Conservation (phyloP, 73 alveolate species). For the Halteria grandinella region DNA sequence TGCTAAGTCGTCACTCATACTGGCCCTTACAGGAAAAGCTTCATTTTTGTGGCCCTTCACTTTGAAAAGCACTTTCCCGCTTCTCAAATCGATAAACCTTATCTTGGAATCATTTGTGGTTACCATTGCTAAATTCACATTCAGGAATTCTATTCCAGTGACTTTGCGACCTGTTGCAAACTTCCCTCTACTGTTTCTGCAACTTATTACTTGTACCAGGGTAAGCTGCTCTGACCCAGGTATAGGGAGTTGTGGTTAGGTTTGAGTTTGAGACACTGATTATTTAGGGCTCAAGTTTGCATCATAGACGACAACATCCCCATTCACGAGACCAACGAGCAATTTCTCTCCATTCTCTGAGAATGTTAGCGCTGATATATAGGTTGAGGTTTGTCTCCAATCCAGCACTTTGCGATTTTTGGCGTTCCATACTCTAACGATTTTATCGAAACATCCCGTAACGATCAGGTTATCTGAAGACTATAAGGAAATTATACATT, state of each 20-base stretch:
- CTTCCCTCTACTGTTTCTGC: conserved; percentile 83
- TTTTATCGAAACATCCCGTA: conserved; percentile 85
- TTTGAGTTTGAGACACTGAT: too few relatives aligned
- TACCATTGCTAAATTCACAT: conserved; percentile 70
- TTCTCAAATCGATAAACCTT: conserved; percentile 69
- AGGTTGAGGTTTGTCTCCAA: conserved; percentile 69
- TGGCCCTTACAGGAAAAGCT: conserved; percentile 73
- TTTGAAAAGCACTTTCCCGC: conserved; percentile 72
- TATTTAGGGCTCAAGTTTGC: too few relatives aligned
- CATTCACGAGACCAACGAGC: conserved; percentile 82
- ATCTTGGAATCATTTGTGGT: conserved; percentile 88
- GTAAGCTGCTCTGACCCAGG: too few relatives aligned
- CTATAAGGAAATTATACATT: conserved; percentile 2
- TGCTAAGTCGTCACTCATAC: conserved; percentile 66
- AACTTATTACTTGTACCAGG: conserved; percentile 44
- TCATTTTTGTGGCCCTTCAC: conserved; percentile 86
- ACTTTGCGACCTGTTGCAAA: conserved; percentile 85
- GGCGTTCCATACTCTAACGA: conserved; percentile 74
- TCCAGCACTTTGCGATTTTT: conserved; percentile 62
- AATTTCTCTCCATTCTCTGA: conserved; percentile 77
- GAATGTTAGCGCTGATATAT: conserved; percentile 75
- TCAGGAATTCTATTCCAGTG: conserved; percentile 79
- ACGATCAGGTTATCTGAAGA: conserved; percentile 71
- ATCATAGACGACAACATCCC: conserved; percentile 79
- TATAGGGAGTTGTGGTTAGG: too few relatives aligned